These are phyloP conservation scores for Cucurbita moschata DNA, from an alignment of 306 rosid genomes.

Conservation along the genomic window DNA sequence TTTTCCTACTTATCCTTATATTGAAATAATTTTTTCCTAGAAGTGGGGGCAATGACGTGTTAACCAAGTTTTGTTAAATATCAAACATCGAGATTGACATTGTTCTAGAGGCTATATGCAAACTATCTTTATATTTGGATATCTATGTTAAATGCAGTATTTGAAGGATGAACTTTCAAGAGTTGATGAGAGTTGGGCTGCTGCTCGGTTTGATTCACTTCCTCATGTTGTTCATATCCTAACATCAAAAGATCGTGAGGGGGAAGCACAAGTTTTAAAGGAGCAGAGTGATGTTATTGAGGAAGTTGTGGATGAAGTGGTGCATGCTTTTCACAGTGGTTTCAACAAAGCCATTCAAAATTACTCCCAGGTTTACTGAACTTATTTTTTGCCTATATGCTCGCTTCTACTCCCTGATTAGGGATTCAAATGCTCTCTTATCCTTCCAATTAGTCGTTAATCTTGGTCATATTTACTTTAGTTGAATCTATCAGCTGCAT, in stretches of 20 bases:
- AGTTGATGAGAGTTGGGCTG: constrained; percentile 81
- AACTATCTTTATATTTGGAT: constrained; percentile 10
- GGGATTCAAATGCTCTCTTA: neutral
- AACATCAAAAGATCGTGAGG: constrained; percentile 94
- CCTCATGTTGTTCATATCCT: constrained; percentile 98
- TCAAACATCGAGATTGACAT: neutral
- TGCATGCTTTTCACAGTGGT: constrained; percentile 85
- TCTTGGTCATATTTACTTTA: neutral
- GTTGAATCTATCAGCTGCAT: neutral
- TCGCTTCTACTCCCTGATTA: neutral
- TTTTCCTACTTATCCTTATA: neutral
- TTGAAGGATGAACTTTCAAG: constrained; percentile 64
- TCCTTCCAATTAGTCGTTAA: neutral
- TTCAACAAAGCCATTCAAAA: constrained; percentile 98
- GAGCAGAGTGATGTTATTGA: constrained; percentile 95
- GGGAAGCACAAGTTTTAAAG: constrained; percentile 61
- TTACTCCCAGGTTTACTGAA: constrained; percentile 78
- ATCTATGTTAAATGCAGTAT: constrained; percentile 44
- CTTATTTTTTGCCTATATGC: neutral
- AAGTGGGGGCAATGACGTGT: neutral
- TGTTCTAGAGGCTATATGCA: neutral
- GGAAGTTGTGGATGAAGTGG: constrained; percentile 99
- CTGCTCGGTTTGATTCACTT: constrained; percentile 95
- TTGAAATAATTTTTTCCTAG: neutral
- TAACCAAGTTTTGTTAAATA: neutral